Evolutionary conservation across 2,329 filamentous ascomycete genomes (phyloP).

Genomic region (Fusarium penzigii): DNA sequence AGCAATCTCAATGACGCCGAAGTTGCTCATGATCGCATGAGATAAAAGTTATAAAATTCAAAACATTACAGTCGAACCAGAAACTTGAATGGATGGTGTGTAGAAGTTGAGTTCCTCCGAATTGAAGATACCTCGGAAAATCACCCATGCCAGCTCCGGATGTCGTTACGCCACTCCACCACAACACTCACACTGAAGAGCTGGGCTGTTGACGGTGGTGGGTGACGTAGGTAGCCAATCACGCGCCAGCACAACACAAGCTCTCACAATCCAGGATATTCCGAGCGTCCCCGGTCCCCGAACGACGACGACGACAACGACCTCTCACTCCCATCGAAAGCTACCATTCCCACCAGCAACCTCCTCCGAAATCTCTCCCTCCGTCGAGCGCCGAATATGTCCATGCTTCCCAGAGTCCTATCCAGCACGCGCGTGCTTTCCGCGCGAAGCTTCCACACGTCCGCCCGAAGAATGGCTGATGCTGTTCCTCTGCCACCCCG

Average conservation of each 20-base stretch:
- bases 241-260: constrained; percentile 14
- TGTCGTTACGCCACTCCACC: background rate
- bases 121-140: constrained; percentile 18
- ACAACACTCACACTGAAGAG: background rate
- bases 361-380: constrained; percentile 1
- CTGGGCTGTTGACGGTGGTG: background rate
- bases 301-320: constrained; percentile 7
- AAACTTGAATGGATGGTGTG: background rate
- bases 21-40: constrained; percentile 56
- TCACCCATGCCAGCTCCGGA: constrained; percentile 18
- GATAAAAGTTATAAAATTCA: background rate
- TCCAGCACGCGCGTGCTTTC: constrained; percentile 41
- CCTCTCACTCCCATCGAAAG: constrained; percentile 22
- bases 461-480: constrained; percentile 46
- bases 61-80: background rate
- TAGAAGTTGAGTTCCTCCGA: background rate
- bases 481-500: constrained; percentile 53
- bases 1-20: constrained; percentile 82
- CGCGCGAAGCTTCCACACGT: constrained; percentile 51
- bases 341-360: constrained; percentile 18
- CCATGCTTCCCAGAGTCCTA: constrained; percentile 45
- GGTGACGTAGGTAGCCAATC: constrained; percentile 31
- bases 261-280: constrained; percentile 26
- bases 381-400: constrained; percentile 37
- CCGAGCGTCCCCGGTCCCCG: constrained; percentile 24